Percentiles rank a stretch among this genome's conserved stretches.
These are phyloP conservation scores for Eucalyptus cloeziana DNA, from an alignment of 345 rosid genomes.

Conservation along the genomic window DNA sequence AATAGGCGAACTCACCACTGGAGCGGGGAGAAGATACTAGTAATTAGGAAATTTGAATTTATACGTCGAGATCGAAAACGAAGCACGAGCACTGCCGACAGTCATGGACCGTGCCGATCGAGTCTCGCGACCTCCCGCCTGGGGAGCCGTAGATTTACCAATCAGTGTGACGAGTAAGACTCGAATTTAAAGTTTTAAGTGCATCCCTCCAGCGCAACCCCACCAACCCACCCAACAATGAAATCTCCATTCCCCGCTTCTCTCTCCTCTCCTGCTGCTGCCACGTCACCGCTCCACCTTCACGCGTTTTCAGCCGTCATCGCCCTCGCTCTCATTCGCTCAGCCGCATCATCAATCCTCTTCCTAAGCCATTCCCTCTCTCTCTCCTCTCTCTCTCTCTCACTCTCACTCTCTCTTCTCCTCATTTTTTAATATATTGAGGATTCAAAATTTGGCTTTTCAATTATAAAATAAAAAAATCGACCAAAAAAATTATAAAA, in stretches of 20 bases:
- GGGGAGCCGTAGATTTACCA: not conserved
- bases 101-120: not conserved
- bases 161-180: not conserved
- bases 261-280: not conserved
- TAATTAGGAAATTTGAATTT: accelerated
- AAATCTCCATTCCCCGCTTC: accelerated
- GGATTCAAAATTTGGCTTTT: not conserved
- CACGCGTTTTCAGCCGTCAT: not conserved
- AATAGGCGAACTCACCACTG: accelerated
- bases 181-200: not conserved
- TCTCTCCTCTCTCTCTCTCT: not conserved
- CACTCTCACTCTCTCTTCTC: no score
- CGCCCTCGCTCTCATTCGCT: not conserved
- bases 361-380: not conserved
- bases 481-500: no score
- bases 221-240: not conserved
- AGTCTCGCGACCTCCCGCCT: not conserved
- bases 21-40: accelerated
- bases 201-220: not conserved
- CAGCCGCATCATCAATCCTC: not conserved
- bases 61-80: accelerated
- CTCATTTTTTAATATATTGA: no score
- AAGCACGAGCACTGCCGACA: not conserved
- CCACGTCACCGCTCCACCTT: not conserved
- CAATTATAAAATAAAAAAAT: not conserved